phyloP scores from a whole-genome alignment of 345 rosid species.

The Chamaenerion angustifolium region DNA sequence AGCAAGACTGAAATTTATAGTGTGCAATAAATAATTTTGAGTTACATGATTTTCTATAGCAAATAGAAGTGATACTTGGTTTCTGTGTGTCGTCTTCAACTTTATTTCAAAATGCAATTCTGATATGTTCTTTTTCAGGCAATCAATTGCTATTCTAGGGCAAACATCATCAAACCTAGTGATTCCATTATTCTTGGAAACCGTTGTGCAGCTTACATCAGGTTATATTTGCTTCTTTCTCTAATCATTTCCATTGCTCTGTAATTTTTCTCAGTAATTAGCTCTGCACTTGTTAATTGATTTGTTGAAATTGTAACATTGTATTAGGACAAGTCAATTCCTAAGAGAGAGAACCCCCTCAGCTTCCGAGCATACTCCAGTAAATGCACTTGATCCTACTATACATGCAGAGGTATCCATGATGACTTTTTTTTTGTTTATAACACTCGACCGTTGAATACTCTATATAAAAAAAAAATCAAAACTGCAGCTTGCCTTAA shows the following conservation, averaged over 20 bases:
- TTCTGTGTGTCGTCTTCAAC: not conserved
- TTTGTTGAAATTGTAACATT: not conserved
- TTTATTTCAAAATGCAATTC: not conserved
- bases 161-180: conserved; percentile 51
- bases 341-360: conserved; percentile 61
- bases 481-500: conserved; percentile 66
- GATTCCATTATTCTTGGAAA: conserved; percentile 72
- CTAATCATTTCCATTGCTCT: not conserved
- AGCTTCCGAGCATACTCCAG: conserved; percentile 54
- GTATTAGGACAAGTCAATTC: conserved; percentile 59
- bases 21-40: no score
- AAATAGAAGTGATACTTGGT: not conserved
- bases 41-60: no score
- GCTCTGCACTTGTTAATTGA: no score
- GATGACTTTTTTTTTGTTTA: not conserved
- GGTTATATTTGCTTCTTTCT: conserved; percentile 21
- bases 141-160: conserved; percentile 58
- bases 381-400: conserved; percentile 82
- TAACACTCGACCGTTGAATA: not conserved
- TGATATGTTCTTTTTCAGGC: conserved; percentile 31
- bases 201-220: conserved; percentile 70
- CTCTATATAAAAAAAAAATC: conserved; percentile 2
- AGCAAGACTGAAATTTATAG: no score
- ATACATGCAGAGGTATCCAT: conserved; percentile 74
- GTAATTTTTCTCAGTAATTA: not conserved